Base-by-base conservation (phyloP, 2,329 filamentous ascomycete genomes). In the Trichoderma sp. region DNA sequence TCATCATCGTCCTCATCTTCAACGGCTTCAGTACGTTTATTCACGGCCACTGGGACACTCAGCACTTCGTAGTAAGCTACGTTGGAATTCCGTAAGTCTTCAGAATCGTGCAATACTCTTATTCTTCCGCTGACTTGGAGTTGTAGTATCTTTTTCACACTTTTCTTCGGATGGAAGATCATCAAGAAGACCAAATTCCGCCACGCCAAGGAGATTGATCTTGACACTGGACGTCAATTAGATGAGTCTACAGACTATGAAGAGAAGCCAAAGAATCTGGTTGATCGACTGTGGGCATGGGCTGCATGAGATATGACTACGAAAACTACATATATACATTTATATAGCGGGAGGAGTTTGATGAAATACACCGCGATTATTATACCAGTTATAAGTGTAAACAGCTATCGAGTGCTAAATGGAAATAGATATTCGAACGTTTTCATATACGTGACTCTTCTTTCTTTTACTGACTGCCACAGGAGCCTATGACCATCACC, bases 111-210 rank as follows among this genome's bases (percentile, higher is more conserved):
- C 61, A 4, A 24, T 67, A 6, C 32, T 26, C 24, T 24, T 47
- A 1, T 30, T 28, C 32, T 3, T 47, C 3, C 12, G n/a, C 8
- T 32, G 21, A 47, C 8, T 14, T 14, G 1, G 4, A 0, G 1
- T 11, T 88, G 84, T 74, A 83, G 79, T 51, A 80, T 82, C 0
- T 80, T 86, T 67, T 76, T 85, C 47, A 77, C 84, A 6, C 82
- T 94, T 11, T 94, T 88, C 76, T 32, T 91, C 3, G 86, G 84
- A 6, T 93, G 90, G 88, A 94, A 94, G 81, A 9, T 92, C 2
- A 71, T 71, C 6, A 58, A 71, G 32, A 68, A 68, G 65, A 68
- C 65, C 1, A 68, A 47, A 15, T 5, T 58, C 11, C 65, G 18
- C n/a, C 11, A 21, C 65, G 18, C 65, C 26, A 58, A 43, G 1